These are phyloP conservation scores for Centaurea solstitialis DNA, from an alignment of 129 eudicot species.

Conservation along the genomic window DNA sequence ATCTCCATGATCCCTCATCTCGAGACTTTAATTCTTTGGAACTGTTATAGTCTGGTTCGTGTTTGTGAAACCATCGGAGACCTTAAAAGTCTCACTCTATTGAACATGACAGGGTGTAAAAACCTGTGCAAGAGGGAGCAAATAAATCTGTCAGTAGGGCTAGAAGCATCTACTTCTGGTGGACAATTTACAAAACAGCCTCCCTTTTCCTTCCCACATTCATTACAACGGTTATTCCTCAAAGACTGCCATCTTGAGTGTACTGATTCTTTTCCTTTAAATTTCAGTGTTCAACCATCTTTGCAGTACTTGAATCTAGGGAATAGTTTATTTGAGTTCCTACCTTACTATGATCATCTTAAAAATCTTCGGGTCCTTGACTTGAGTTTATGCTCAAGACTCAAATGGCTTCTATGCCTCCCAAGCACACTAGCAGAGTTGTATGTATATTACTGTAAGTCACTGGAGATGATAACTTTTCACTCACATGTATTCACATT, in stretches of 20 bases:
- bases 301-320: slow-evolving; percentile 16
- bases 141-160: neutral
- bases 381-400: slow-evolving; percentile 9
- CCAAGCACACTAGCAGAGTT: slow-evolving; percentile 10
- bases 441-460: neutral
- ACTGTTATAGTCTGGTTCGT: slow-evolving; percentile 10
- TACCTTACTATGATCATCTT: slow-evolving; percentile 17
- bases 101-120: slow-evolving; percentile 32
- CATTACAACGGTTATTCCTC: slow-evolving; percentile 8
- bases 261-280: neutral
- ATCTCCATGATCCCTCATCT: slow-evolving; percentile 10
- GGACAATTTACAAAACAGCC: neutral
- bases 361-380: slow-evolving; percentile 14
- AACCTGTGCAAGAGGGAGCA: neutral
- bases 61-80: slow-evolving; percentile 11
- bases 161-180: neutral
- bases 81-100: neutral
- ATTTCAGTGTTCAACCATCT: neutral
- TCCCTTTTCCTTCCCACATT: slow-evolving; percentile 8
- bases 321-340: neutral
- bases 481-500: slow-evolving; percentile 13
- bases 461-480: slow-evolving; percentile 4
- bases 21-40: slow-evolving; percentile 35
- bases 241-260: neutral
- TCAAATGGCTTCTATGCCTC: neutral